Conservation (phyloP, 805 yeast genomes). For the Brettanomyces sp. region DNA sequence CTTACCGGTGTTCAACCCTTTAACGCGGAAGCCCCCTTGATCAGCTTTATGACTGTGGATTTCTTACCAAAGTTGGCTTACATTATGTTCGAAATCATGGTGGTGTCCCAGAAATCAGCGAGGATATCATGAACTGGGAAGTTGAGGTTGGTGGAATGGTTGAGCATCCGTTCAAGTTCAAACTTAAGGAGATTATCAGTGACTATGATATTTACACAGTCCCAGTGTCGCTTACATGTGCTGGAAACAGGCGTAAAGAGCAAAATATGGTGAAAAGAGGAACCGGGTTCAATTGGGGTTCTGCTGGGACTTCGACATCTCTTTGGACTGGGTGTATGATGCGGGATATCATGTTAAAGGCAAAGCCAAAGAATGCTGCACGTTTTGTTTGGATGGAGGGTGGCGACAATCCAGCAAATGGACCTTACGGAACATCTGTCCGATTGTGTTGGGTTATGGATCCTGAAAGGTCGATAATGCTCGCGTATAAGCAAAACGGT, state of each 20-base stretch:
- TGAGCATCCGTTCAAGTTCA: slow-evolving; percentile 18
- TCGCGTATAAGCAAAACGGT: slow-evolving; percentile 29
- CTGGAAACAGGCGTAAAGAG: slow-evolving; percentile 28
- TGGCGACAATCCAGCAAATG: slow-evolving; percentile 24
- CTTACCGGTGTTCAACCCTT: slow-evolving; percentile 28
- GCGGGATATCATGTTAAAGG: slow-evolving; percentile 19
- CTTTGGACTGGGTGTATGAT: slow-evolving; percentile 27
- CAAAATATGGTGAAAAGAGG: slow-evolving; percentile 27
- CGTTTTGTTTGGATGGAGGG: slow-evolving; percentile 27
- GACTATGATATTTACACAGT: slow-evolving; percentile 21
- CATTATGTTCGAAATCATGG: slow-evolving; percentile 30
- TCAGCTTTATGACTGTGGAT: slow-evolving; percentile 20
- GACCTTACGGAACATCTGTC: slow-evolving; percentile 26
- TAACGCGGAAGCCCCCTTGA: slow-evolving; percentile 25
- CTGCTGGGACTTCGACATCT: slow-evolving; percentile 25
- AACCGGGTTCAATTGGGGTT: slow-evolving; percentile 29
- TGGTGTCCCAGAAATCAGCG: slow-evolving; percentile 20
- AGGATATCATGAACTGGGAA: slow-evolving; percentile 20
- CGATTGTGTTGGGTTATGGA: slow-evolving; percentile 24
- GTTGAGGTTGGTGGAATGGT: slow-evolving; percentile 23
- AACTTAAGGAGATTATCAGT: slow-evolving; percentile 16
- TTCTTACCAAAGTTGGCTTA: slow-evolving; percentile 23
- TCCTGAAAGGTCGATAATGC: slow-evolving; percentile 24
- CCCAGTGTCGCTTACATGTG: slow-evolving; percentile 28
- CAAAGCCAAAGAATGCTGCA: slow-evolving; percentile 21